Evolutionary conservation across 495 filamentous ascomycete species (phyloP).

Genomic region (Amphirosellinia nigrospora): DNA sequence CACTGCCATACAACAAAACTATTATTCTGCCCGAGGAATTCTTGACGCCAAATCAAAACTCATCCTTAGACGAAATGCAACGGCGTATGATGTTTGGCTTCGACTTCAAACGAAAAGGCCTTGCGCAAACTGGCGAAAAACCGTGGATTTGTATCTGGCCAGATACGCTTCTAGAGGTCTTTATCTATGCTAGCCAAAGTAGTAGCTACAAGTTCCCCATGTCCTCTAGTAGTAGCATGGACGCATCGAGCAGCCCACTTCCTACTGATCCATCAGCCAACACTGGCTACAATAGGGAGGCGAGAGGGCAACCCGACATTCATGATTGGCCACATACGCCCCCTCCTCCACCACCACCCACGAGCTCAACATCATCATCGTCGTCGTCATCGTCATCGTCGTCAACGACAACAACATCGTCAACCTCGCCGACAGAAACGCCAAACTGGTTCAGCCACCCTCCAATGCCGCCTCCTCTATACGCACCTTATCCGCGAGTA

Average conservation of each 20-base stretch:
- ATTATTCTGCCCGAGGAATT: slow-evolving; percentile 71
- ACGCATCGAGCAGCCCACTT: slow-evolving; percentile 25
- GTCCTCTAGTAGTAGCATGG: slow-evolving; percentile 6
- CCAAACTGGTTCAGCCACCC: slow-evolving; percentile 23
- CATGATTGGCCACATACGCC: not conserved
- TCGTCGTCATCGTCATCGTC: slow-evolving; percentile 12
- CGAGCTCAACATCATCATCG: slow-evolving; percentile 22
- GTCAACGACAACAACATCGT: slow-evolving; percentile 12
- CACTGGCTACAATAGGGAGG: not conserved
- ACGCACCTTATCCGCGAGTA: slow-evolving; percentile 66
- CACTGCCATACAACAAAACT: slow-evolving; percentile 75
- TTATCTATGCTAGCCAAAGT: slow-evolving; percentile 76
- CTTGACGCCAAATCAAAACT: slow-evolving; percentile 36
- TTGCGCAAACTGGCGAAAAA: slow-evolving; percentile 64
- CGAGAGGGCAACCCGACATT: not conserved
- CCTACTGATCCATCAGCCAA: not conserved
- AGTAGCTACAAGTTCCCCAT: slow-evolving; percentile 40
- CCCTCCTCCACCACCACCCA: not conserved
- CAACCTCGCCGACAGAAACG: slow-evolving; percentile 16
- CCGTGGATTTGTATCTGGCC: slow-evolving; percentile 94
- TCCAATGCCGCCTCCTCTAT: slow-evolving; percentile 29
- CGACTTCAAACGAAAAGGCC: slow-evolving; percentile 51
- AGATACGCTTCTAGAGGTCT: slow-evolving; percentile 76
- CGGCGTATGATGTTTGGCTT: slow-evolving; percentile 32
- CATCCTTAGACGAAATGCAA: slow-evolving; percentile 23